Percentiles rank a stretch among this genome's conserved stretches.
Conservation (phyloP, 257 asterid species). For the Forsythia viridissima region DNA sequence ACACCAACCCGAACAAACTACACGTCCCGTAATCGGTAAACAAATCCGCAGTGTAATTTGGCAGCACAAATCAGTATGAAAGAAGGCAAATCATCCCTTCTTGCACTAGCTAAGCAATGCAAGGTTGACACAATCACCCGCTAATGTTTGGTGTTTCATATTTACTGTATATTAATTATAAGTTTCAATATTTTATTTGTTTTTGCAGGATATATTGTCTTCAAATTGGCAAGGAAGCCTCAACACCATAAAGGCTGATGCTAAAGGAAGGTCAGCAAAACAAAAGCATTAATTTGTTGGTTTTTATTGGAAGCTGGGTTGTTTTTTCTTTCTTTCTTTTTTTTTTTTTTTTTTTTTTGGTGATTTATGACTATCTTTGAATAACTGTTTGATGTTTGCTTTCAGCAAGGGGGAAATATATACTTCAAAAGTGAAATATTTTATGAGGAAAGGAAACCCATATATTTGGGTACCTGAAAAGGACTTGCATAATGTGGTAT, state of each 20-base stretch:
- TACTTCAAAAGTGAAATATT: conserved; percentile 76
- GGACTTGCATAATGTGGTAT: conserved; percentile 92
- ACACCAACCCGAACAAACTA: too few relatives aligned
- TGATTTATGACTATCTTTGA: not conserved
- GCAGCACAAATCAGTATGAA: not conserved
- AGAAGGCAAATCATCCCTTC: conserved; percentile 47
- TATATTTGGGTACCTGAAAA: conserved; percentile 86
- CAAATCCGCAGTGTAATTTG: too few relatives aligned
- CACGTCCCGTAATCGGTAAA: too few relatives aligned
- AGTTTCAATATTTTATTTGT: not conserved
- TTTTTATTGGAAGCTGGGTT: not conserved
- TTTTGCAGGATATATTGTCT: conserved; percentile 67
- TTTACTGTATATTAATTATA: not conserved
- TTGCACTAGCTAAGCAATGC: conserved; percentile 75
- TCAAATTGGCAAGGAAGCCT: conserved; percentile 89
- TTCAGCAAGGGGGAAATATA: conserved; percentile 79
- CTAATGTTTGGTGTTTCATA: not conserved
- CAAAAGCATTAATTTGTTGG: not conserved
- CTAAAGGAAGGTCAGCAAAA: conserved; percentile 63
- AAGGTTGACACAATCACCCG: conserved; percentile 43
- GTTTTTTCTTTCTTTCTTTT: not conserved
- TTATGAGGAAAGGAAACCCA: conserved; percentile 74
- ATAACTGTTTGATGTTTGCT: not conserved
- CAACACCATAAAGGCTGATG: conserved; percentile 82
- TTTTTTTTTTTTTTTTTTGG: not conserved